Conservation (phyloP, 176 grass and related monocot species). For the Oryza brachyantha region DNA sequence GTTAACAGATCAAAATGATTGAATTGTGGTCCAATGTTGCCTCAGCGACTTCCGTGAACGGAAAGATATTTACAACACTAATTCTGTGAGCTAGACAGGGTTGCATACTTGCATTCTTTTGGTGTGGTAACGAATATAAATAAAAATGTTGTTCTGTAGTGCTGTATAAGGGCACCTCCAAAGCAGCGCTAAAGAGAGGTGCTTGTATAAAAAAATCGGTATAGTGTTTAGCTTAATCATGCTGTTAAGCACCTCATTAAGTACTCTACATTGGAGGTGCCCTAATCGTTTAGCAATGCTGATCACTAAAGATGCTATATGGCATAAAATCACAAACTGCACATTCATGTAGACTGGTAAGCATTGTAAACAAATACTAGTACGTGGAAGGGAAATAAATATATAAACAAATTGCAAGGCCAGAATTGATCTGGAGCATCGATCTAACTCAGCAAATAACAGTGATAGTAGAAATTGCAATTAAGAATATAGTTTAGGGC, state of each 20-base stretch:
- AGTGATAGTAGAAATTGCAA: neutral
- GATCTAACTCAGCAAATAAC: constrained; percentile 1
- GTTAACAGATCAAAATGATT: neutral
- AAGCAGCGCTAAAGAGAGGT: too few relatives aligned
- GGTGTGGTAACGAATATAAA: neutral
- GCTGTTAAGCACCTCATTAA: too few relatives aligned
- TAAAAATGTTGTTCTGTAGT: neutral
- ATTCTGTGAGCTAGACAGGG: neutral
- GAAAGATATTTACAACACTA: neutral
- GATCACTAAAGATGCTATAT: neutral
- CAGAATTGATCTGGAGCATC: neutral
- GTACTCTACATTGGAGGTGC: too few relatives aligned
- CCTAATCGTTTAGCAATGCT: too few relatives aligned
- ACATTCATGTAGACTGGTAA: neutral
- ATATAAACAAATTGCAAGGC: neutral
- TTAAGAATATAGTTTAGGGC: neutral
- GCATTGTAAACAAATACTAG: neutral
- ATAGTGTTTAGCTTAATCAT: too few relatives aligned
- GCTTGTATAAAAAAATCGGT: too few relatives aligned
- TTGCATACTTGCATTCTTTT: neutral
- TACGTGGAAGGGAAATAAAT: neutral
- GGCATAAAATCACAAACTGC: neutral
- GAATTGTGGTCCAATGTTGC: neutral
- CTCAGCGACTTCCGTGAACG: neutral
- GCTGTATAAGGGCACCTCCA: neutral